These are phyloP conservation scores for Suzukiozyma palmioleophila DNA, from an alignment of 1,139 yeast genomes.

Conservation along the genomic window DNA sequence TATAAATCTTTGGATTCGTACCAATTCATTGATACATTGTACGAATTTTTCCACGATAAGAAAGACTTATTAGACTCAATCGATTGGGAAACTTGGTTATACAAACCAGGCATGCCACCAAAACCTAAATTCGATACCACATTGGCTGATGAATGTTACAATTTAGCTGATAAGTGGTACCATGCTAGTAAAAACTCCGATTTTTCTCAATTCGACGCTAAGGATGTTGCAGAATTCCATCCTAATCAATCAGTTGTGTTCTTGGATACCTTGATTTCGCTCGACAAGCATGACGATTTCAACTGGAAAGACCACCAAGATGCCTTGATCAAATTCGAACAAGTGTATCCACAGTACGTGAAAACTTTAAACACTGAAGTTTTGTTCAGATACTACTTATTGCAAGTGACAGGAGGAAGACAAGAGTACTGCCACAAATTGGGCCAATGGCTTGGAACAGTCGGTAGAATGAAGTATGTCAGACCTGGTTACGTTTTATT, in stretches of 20 bases:
- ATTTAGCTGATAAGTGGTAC: conserved; percentile 65
- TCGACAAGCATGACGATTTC: conserved; percentile 27
- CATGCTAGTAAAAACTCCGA: conserved; percentile 17
- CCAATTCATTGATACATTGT: conserved; percentile 73
- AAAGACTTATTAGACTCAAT: conserved; percentile 52
- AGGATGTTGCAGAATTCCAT: conserved; percentile 54
- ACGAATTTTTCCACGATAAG: conserved; percentile 54
- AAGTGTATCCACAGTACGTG: conserved; percentile 41
- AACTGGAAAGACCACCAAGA: conserved; percentile 34
- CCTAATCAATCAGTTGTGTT: conserved; percentile 79
- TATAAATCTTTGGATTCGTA: conserved; percentile 74
- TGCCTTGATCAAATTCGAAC: conserved; percentile 40
- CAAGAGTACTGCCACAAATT: conserved; percentile 37
- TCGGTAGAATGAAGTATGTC: conserved; percentile 93
- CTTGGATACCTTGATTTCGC: conserved; percentile 55
- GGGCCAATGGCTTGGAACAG: conserved; percentile 75
- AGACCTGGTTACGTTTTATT: conserved; percentile 77
- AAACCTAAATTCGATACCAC: conserved; percentile 76
- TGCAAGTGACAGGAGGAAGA: conserved; percentile 51
- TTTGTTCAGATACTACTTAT: conserved; percentile 68
- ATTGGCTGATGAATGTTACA: conserved; percentile 68
- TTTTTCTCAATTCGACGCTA: conserved; percentile 8
- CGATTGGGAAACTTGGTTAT: conserved; percentile 86
- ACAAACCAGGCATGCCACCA: conserved; percentile 82
- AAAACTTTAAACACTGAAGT: conserved; percentile 74